These are phyloP conservation scores for Pichia terricola DNA, from an alignment of 1,139 yeast genomes.

Conservation along the genomic window DNA sequence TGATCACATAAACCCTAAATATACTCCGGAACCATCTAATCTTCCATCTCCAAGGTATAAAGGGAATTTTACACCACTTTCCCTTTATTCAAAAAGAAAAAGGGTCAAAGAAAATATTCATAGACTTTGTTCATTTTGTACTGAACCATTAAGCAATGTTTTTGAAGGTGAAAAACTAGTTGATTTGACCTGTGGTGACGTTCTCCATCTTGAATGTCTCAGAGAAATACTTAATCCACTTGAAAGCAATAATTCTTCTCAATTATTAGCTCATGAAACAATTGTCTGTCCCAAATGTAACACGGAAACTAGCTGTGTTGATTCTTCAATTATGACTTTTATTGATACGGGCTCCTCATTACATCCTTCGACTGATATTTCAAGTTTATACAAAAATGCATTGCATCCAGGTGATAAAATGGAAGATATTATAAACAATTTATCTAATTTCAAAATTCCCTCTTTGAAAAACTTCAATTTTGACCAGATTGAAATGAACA, in stretches of 20 bases:
- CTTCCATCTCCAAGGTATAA: too few species aligned
- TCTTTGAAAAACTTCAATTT: neutral
- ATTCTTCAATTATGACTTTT: neutral
- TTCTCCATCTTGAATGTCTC: slow-evolving; percentile 14
- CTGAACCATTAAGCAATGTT: slow-evolving; percentile 11
- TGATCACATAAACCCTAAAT: too few species aligned
- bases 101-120: too few species aligned
- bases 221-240: slow-evolving; percentile 2
- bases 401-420: slow-evolving; percentile 1
- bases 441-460: neutral
- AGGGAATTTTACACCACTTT: too few species aligned
- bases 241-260: neutral
- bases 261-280: too few species aligned
- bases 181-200: slow-evolving; percentile 15
- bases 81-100: too few species aligned
- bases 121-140: slow-evolving; percentile 12
- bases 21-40: too few species aligned
- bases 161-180: slow-evolving; percentile 16
- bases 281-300: slow-evolving; percentile 12
- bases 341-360: neutral
- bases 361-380: neutral
- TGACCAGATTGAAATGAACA: neutral
- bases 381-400: neutral
- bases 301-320: slow-evolving; percentile 1
- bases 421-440: slow-evolving; percentile 1